Evolutionary conservation across 441 rosid species (phyloP), one percentile per base, ranked within the genome.

Genomic region (Pelargonium australe): DNA sequence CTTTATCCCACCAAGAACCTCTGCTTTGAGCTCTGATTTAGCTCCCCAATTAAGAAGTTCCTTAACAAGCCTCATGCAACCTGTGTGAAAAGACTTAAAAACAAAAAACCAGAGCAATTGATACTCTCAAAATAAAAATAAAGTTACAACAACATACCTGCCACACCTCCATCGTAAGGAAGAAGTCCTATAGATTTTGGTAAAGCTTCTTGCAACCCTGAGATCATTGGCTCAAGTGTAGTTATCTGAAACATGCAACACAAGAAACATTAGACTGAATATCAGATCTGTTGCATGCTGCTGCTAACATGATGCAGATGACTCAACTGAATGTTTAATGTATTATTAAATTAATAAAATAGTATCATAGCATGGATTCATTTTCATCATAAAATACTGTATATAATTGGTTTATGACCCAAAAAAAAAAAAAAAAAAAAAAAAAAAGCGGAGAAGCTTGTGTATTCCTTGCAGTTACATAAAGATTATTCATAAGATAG

Each of bases 111-210:
- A 60, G 37, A 28, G 16, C 40, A 25, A 14, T 61, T 25, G 7
- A 61, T 61, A 10, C 40, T 11, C 28, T 43, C 12, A 47, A 47
- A 47, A 47, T 47, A 67, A 63, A 49, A 62, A 7, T 31, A 23
- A 37, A 13, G 23, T 37, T 5, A 5, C 62, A 40, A 65, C 49
- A 20, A 67, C 43, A 2, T 79, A 95, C 99, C 99, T 83, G 97
- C 72, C 45, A 95, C 91, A 64, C 99, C 97, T 69, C 92, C 95
- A 84, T 95, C 98, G 63, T 90, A 95, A 76, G 96, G 92, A 70
- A 95, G 98, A 78, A 95, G 80, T 75, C 98, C 99, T 70, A 95
- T 88, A 68, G 99, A 90, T 82, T 91, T 95, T 3, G 99, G 98
- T 75, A 95, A 79, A 63, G 90, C 89, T 78, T 91, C 98, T 86